Evolutionary conservation across 2,329 filamentous ascomycete genomes (phyloP), one percentile per base, ranked within the genome.

Genomic region (Colletotrichum destructivum): DNA sequence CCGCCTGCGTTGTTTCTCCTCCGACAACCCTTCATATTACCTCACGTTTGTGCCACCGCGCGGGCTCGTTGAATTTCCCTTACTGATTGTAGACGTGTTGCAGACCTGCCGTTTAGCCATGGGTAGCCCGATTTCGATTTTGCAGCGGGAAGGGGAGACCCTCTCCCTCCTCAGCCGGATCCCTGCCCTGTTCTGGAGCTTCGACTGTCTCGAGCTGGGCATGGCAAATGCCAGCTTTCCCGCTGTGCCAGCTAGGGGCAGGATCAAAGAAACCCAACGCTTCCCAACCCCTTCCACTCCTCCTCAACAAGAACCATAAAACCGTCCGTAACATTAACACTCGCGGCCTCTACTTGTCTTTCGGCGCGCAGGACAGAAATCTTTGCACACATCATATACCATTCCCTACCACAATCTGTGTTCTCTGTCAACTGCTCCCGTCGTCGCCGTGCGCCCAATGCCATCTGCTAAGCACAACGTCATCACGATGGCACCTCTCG

Each of bases 401-500:
- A 55, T 15, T 3, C 40, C 47, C 51, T 13, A n/a, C 18, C 16
- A 44, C 18, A 35, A 66, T 26, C 59, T 46, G 3, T 21, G 47
- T 35, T 35, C 8, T 8, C 31, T 1, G 18, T 57, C 21, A 13
- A 62, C 23, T 49, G 44, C 57, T 47, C 15, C 12, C 4, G 18
- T 8, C 4, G 8, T 7, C 54, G 11, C 18, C 26, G 18, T 21
- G 26, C 49, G 26, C 21, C 4, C 52, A 47, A 63, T 59, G 35
- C 21, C 51, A 51, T 60, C 46, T 6, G 4, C n/a, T 12, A 8
- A 15, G n/a, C 62, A 23, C 55, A 18, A 62, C 69, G 31, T 52
- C 71, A 63, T 71, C 71, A 75, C 70, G 59, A 88, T 87, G 84
- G 82, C 85, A 52, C 84, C 88, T 60, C 81, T 87, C 49, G 79